Conservation (phyloP, 148 eudicot genomes). For the Nepenthes gracilis region DNA sequence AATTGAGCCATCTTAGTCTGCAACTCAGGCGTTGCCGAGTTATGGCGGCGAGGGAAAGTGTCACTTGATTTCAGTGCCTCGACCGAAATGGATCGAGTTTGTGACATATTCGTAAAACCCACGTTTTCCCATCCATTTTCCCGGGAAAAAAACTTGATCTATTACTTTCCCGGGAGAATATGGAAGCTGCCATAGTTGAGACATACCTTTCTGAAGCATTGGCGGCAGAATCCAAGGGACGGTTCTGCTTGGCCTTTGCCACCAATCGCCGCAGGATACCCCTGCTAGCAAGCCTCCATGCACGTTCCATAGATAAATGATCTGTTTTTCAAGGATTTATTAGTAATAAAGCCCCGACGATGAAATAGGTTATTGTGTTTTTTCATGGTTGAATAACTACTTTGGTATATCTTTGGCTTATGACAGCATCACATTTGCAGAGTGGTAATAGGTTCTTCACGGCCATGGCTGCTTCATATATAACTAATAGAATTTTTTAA, state of each 20-base stretch:
- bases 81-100: conserved; percentile 54
- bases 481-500: background rate
- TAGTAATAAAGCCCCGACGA: no score
- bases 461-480: background rate
- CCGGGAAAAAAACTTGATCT: conserved; percentile 13
- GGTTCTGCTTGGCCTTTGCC: conserved; percentile 30
- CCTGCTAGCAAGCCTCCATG: conserved; percentile 56
- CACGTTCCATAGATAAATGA: conserved; percentile 50
- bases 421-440: no score
- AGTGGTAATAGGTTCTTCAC: background rate
- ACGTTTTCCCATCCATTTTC: conserved; percentile 17
- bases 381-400: no score
- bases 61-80: conserved; percentile 76
- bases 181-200: conserved; percentile 47
- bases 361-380: no score
- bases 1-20: conserved; percentile 61
- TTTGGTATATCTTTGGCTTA: no score
- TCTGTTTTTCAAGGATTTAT: no score
- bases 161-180: conserved; percentile 7
- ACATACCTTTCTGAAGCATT: conserved; percentile 35
- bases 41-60: conserved; percentile 79
- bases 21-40: conserved; percentile 76
- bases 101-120: conserved; percentile 15
- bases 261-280: conserved; percentile 51
- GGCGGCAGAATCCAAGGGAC: conserved; percentile 11